Base-by-base conservation (phyloP, 768 basidiomycete genomes). In the Lentinula detonsa region DNA sequence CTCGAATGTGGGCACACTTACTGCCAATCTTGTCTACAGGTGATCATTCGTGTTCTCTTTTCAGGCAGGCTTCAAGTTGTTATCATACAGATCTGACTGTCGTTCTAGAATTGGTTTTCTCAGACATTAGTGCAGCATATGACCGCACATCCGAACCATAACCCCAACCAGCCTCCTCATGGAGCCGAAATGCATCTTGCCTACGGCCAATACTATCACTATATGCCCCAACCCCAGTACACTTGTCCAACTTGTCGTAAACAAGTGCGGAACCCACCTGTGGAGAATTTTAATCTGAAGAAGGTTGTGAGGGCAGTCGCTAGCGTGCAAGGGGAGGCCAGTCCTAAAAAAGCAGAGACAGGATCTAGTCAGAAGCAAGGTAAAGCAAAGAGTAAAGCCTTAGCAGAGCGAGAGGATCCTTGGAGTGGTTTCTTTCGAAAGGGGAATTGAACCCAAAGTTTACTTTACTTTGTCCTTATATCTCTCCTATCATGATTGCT, bases 1-100 rank as follows among this genome's bases (percentile, higher is more conserved):
- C 75, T 91, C 5, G 78, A 78, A 43, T 91, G 89, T 59, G 89
- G 89, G 3, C 89, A 91, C 70, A 81, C 83, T 0, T 90, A 86
- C 67, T 91, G 88, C 67, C 73, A 81, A 63, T 69, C 69, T 5
- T 91, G 88, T 65, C 75, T 91, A 6, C 74, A 77, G 50, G 82
- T 85, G 65, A 56, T 39, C 13, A 43, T 10, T 4, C 21, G 5
- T 43, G 4, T 16, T 31, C 15, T 28, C 4, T 16, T 8, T 5
- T 34, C 28, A 18, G 18, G 16, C 35, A 48, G 28, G 28, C 9
- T 49, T 23, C 23, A 23, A 23, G 23, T 23, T 3, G 42, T 18
- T 23, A 31, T 6, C 3, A 23, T 40, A 9, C 37, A 28, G 28
- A 28, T 55, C 40, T 35, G 13, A 37, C 31, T 42, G 21, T 43